phyloP scores from a whole-genome alignment of 805 yeast species.

The Teunomyces pallodes region DNA sequence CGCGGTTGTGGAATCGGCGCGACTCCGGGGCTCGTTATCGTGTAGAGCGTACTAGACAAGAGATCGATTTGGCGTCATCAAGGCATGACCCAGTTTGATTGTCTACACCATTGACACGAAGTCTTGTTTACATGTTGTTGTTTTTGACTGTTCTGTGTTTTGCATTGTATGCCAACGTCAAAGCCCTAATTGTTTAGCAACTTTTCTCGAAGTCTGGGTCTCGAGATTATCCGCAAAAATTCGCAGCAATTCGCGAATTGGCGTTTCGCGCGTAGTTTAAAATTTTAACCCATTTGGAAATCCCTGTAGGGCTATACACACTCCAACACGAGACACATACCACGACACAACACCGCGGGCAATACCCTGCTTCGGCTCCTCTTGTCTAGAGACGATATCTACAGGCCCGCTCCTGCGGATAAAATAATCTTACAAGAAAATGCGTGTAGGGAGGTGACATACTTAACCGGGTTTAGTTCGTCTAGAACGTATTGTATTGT shows the following conservation, averaged over 20 bases:
- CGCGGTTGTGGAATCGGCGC: conserved; percentile 2
- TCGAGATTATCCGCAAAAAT: neutral
- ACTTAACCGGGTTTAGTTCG: neutral
- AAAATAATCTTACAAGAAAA: neutral
- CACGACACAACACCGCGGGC: conserved; percentile 2
- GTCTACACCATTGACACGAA: neutral
- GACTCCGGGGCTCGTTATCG: neutral
- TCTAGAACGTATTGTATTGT: neutral
- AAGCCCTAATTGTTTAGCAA: neutral
- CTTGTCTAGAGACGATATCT: neutral
- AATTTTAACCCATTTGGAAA: conserved; percentile 3
- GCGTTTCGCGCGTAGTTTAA: conserved; percentile 2
- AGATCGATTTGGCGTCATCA: neutral
- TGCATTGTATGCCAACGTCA: too few species aligned
- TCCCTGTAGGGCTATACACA: neutral
- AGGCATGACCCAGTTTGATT: neutral
- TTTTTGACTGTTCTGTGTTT: neutral
- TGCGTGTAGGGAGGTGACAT: neutral
- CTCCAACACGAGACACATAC: conserved; percentile 1
- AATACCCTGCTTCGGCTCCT: neutral
- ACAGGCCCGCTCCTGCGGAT: neutral
- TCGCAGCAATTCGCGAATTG: conserved; percentile 4
- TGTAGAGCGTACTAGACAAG: neutral
- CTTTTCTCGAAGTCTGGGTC: neutral
- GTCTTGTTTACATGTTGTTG: neutral